phyloP scores from a whole-genome alignment of 352 stramenopile genomes.

The Globisporangium irregulare region DNA sequence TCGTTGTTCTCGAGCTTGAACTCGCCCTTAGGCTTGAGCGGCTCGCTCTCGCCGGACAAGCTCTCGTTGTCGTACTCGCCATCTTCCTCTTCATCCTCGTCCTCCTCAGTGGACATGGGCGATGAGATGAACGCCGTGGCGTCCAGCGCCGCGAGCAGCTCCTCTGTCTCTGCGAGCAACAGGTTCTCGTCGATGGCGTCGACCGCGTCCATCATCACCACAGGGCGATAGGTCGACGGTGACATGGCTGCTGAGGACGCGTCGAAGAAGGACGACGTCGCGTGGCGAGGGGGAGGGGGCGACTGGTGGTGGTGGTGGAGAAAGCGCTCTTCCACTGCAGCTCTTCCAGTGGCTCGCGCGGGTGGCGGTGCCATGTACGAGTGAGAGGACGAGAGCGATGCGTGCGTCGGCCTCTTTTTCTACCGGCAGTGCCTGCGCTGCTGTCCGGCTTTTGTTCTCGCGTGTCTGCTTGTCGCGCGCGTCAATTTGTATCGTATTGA shows the following conservation, averaged over 20 bases:
- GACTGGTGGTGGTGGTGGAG: background rate
- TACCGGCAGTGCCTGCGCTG: no score
- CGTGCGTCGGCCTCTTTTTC: background rate
- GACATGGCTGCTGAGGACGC: background rate
- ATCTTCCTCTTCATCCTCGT: conserved; percentile 10
- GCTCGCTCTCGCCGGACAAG: background rate
- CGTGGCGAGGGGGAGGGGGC: no score
- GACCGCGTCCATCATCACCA: background rate
- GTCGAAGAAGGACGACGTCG: background rate
- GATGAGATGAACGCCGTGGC: conserved; percentile 18
- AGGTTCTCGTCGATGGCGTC: conserved; percentile 21
- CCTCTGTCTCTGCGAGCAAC: conserved; percentile 17
- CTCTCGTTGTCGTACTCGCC: background rate
- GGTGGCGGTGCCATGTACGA: background rate
- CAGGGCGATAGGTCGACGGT: background rate
- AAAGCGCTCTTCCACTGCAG: background rate
- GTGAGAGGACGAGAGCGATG: background rate
- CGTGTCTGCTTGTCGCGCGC: background rate
- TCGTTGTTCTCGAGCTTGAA: background rate
- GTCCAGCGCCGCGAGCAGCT: conserved; percentile 18
- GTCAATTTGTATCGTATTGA: background rate
- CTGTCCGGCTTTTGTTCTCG: background rate
- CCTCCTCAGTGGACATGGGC: conserved; percentile 14
- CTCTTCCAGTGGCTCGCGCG: background rate
- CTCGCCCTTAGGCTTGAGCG: background rate